Conservation (phyloP, 148 eudicot species). For the Spergularia bocconei region DNA sequence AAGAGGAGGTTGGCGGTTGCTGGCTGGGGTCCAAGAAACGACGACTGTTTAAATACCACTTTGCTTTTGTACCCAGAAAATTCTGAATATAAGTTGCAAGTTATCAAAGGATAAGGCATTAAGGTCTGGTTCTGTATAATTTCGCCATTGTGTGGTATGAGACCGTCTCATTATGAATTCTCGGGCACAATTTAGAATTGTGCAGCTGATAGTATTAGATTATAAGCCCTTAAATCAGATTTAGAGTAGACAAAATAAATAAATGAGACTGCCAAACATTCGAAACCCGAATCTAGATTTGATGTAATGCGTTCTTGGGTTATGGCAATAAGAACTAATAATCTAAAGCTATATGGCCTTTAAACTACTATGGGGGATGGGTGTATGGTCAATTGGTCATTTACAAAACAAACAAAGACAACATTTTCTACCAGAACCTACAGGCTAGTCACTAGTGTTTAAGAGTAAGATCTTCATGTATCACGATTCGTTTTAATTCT, state of each 20-base stretch:
- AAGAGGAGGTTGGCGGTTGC: conserved; percentile 13
- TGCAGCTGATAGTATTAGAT: too few species aligned
- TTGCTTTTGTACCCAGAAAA: too few species aligned
- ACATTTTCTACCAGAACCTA: not conserved
- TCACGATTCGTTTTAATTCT: conserved; percentile 32
- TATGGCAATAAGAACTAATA: not conserved
- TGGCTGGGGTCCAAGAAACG: too few species aligned
- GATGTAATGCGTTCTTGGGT: not conserved
- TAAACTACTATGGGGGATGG: conserved; percentile 10
- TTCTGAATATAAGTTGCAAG: too few species aligned
- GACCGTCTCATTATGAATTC: too few species aligned
- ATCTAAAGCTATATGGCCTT: not conserved
- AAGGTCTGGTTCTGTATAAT: too few species aligned
- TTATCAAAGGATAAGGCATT: too few species aligned
- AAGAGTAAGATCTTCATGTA: conserved; percentile 25
- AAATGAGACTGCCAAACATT: not conserved
- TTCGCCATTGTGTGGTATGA: too few species aligned
- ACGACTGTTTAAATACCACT: too few species aligned
- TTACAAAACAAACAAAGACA: not conserved
- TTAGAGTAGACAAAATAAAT: not conserved
- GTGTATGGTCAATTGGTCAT: not conserved
- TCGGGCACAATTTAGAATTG: too few species aligned
- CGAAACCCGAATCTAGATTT: not conserved
- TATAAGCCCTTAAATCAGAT: too few species aligned
- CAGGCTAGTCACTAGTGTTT: not conserved